These are phyloP conservation scores for Sechiopsis laciniata DNA, from an alignment of 306 rosid genomes.

Conservation along the genomic window DNA sequence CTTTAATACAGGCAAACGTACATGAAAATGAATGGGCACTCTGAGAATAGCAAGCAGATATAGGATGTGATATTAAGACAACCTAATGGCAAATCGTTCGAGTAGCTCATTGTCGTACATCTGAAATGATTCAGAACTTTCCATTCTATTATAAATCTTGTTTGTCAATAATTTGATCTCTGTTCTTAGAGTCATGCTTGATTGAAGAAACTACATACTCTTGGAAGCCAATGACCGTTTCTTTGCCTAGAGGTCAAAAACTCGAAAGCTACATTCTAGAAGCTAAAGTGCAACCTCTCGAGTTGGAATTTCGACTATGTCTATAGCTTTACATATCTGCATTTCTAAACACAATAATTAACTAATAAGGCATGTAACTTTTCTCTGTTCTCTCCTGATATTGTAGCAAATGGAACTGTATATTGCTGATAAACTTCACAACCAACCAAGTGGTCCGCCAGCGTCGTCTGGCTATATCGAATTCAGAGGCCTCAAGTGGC, in stretches of 20 bases:
- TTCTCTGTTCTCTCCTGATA: background rate
- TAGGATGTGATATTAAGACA: too few species aligned
- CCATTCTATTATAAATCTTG: too few species aligned
- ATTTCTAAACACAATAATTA: background rate
- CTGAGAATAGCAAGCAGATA: too few species aligned
- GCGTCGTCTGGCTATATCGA: background rate
- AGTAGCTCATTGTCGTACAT: too few species aligned
- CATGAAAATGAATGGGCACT: background rate
- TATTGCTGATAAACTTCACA: slow-evolving; percentile 3
- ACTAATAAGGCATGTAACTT: background rate
- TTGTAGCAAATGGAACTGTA: background rate
- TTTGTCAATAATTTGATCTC: background rate
- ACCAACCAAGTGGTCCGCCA: background rate
- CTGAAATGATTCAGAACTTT: too few species aligned
- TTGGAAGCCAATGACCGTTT: background rate
- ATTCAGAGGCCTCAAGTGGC: background rate
- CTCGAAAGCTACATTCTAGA: background rate
- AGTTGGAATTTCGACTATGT: background rate
- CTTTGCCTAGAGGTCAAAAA: background rate
- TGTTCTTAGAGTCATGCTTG: background rate
- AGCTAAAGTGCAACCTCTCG: background rate
- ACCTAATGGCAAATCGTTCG: too few species aligned
- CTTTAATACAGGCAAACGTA: background rate
- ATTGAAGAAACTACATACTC: background rate
- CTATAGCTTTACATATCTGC: background rate